A percentile compares a stretch with the other conserved stretches of the same genome.
Evolutionary conservation across 2,329 filamentous ascomycete species (phyloP).

Genomic region (Epichloe baconii): DNA sequence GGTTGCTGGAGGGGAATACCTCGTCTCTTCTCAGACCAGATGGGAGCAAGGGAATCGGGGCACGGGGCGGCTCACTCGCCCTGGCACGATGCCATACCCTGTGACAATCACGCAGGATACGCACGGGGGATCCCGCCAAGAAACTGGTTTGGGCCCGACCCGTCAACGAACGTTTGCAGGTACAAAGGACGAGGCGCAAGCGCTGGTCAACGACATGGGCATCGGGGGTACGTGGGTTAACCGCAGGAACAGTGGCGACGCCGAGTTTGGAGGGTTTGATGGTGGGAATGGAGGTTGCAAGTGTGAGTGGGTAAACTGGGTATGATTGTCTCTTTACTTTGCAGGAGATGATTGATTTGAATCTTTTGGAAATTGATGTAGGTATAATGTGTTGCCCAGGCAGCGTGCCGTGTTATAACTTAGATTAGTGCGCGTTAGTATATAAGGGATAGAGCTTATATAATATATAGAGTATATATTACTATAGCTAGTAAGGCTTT

Average conservation of each 20-base stretch:
- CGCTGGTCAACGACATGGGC: slow-evolving; percentile 36
- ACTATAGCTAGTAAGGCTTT: too few species aligned
- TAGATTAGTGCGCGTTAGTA: too few species aligned
- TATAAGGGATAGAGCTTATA: too few species aligned
- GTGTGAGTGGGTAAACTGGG: slow-evolving; percentile 48
- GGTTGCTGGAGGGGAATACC: slow-evolving; percentile 29
- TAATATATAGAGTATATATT: too few species aligned
- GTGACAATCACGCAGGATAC: slow-evolving; percentile 48
- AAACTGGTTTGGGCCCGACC: slow-evolving; percentile 44
- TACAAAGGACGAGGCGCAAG: slow-evolving; percentile 29
- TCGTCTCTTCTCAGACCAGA: slow-evolving; percentile 24
- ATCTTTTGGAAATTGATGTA: neutral
- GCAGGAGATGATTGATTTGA: neutral
- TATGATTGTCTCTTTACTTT: neutral
- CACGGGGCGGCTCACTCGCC: slow-evolving; percentile 23
- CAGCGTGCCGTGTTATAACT: too few species aligned
- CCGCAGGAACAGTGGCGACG: slow-evolving; percentile 28
- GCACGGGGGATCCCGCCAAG: slow-evolving; percentile 39
- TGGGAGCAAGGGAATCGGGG: slow-evolving; percentile 16
- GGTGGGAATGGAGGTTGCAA: slow-evolving; percentile 49
- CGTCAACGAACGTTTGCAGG: slow-evolving; percentile 32
- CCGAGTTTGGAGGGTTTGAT: slow-evolving; percentile 45
- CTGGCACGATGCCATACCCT: slow-evolving; percentile 51
- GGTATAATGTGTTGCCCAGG: too few species aligned
- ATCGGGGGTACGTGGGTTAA: slow-evolving; percentile 43